Base-by-base conservation (phyloP, 1,139 yeast genomes). In the Geotrichum australiense region DNA sequence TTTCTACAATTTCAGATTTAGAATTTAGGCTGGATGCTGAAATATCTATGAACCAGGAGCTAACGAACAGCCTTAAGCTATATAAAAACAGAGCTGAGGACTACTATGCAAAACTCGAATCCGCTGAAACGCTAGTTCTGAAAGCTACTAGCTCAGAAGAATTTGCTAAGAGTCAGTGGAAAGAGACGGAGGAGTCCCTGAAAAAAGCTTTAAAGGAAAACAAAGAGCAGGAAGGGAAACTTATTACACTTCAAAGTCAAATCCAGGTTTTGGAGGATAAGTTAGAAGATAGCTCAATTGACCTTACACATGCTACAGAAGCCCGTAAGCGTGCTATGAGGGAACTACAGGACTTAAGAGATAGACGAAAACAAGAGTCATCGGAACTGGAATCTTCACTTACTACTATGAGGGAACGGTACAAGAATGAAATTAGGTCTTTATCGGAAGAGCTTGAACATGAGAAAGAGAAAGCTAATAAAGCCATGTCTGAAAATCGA, bases 61-160 rank as follows among this genome's bases (percentile, higher is more conserved):
- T 82, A 22, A 59, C 65, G 1, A 70, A 73, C 37, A 69, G 75
- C 30, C 64, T 81, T 34, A 76, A 74, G 22, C 65, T 83, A 28
- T 86, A 82, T 61, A 81, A 78, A 55, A 65, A 68, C 30, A 72
- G 95, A 46, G 78, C 94, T 12, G 91, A 84, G 36, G 85, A 81
- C 50, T 83, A 85, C 55, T 77, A 73, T 53, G 69, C 71, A 47
- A 83, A 84, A 53, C 66, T 89, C 27, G 94, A 86, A 54, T 72
- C 76, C 45, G 91, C 94, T 0, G 96, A 89, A 55, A 70, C 80
- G 38, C 82, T 86, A 2, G 76, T 83, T 2, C 66, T 72, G 36
- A 72, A 77, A 38, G 76, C 86, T 2, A 58, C 66, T 35, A 69
- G 84, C 50, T 77, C 80, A 14, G 91, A 81, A 55, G 71, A 71